phyloP scores from a whole-genome alignment of 352 stramenopile genomes.

The Globisporangium parvum region DNA sequence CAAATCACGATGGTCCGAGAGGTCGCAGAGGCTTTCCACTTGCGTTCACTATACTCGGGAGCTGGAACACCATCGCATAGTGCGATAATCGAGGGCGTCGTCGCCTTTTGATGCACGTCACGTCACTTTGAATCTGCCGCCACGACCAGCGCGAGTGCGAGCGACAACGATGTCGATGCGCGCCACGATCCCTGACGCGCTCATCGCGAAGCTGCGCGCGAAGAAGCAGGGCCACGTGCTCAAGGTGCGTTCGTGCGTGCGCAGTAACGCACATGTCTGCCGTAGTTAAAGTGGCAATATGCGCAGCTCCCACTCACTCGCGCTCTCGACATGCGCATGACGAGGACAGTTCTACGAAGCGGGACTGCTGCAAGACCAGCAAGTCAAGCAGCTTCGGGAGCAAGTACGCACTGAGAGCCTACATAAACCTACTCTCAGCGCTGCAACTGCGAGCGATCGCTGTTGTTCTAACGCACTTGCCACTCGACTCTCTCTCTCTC shows the following conservation, averaged over 20 bases:
- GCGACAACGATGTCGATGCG: constrained; percentile 6
- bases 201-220: constrained; percentile 25
- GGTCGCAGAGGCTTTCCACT: background rate
- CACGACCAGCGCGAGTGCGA: too few relatives aligned
- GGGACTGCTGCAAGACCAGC: constrained; percentile 26
- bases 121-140: background rate
- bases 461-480: too few relatives aligned
- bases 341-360: constrained; percentile 62
- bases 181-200: constrained; percentile 16
- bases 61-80: too few relatives aligned
- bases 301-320: too few relatives aligned
- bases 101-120: too few relatives aligned
- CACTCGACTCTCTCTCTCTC: too few relatives aligned
- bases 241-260: constrained; percentile 43
- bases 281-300: too few relatives aligned
- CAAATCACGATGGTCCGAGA: background rate
- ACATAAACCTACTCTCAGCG: too few relatives aligned
- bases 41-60: too few relatives aligned
- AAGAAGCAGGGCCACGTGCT: constrained; percentile 69
- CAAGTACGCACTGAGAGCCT: constrained; percentile 42
- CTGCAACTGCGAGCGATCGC: too few relatives aligned
- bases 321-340: background rate
- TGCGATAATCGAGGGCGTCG: too few relatives aligned
- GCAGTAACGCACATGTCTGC: too few relatives aligned
- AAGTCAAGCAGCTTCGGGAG: constrained; percentile 33